These are phyloP conservation scores for Plasmodium vivax DNA, from an alignment of 169 alveolate genomes.

Conservation along the genomic window DNA sequence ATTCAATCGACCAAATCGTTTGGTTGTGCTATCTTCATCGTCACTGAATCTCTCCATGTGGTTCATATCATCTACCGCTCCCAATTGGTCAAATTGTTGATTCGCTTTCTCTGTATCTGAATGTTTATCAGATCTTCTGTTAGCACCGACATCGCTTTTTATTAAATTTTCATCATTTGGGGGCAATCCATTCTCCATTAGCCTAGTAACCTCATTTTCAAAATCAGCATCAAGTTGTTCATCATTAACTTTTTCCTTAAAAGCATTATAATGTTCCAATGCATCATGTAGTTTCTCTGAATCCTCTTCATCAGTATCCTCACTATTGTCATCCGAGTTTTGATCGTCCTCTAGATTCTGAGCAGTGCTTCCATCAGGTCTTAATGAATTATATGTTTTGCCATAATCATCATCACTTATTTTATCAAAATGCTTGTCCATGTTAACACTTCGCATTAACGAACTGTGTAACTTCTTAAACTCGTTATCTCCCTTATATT, in stretches of 20 bases:
- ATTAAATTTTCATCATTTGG: background rate
- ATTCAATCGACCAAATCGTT: too few species aligned
- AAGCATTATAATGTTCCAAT: too few species aligned
- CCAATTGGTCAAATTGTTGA: background rate
- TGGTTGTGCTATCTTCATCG: too few species aligned
- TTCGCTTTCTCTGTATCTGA: background rate
- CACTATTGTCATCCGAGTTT: background rate
- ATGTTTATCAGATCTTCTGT: background rate
- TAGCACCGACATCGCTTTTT: background rate
- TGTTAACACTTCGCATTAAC: background rate
- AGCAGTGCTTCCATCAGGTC: background rate
- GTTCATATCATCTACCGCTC: background rate
- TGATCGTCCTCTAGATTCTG: background rate
- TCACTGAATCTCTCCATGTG: too few species aligned
- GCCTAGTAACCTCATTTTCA: background rate
- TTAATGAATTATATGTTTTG: background rate
- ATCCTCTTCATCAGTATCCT: background rate
- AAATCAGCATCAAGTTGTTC: too few species aligned
- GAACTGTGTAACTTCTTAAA: background rate
- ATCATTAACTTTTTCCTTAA: too few species aligned
- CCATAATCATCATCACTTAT: background rate
- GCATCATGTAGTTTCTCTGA: background rate
- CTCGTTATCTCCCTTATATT: background rate
- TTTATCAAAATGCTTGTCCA: background rate
- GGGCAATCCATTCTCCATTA: background rate